Percentiles rank a stretch among this genome's conserved stretches.
Evolutionary conservation across 192 early-diverging fungal species (phyloP).

Genomic region (Lobosporangium transversale): DNA sequence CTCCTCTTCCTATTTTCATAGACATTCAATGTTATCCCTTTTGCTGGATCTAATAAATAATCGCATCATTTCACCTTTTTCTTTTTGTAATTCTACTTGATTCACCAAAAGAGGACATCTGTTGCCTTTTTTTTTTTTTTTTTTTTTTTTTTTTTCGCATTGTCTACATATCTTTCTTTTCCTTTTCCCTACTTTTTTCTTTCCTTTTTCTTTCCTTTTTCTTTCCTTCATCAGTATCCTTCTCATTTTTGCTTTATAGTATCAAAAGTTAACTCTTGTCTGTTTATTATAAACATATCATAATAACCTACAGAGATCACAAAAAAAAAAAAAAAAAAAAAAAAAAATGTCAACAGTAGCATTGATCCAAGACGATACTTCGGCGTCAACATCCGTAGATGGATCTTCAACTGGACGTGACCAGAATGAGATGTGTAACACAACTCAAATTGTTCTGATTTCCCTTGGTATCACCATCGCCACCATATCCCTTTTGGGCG

Average conservation of each 20-base stretch:
- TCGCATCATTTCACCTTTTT: too few relatives aligned
- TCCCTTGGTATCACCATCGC: constrained; percentile 21
- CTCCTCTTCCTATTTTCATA: too few relatives aligned
- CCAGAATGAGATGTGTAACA: too few relatives aligned
- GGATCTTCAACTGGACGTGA: too few relatives aligned
- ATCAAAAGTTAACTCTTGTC: neutral
- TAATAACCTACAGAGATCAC: too few relatives aligned
- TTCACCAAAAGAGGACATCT: too few relatives aligned
- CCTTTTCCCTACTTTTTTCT: neutral
- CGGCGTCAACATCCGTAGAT: neutral
- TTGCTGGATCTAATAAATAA: too few relatives aligned
- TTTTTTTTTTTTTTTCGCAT: neutral
- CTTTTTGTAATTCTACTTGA: too few relatives aligned
- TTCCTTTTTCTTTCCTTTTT: neutral
- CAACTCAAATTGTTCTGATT: constrained; percentile 33
- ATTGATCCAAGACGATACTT: constrained; percentile 20
- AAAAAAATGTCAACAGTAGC: neutral
- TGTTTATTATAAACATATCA: neutral
- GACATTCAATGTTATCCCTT: too few relatives aligned
- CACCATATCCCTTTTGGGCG: constrained; percentile 12
- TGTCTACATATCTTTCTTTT: neutral
- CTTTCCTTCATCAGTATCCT: constrained; percentile 1
- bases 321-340: too few relatives aligned
- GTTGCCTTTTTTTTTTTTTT: neutral
- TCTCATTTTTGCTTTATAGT: neutral